Conservation (phyloP, 106 monocot genomes). For the Alisma plantagoaquatica region DNA sequence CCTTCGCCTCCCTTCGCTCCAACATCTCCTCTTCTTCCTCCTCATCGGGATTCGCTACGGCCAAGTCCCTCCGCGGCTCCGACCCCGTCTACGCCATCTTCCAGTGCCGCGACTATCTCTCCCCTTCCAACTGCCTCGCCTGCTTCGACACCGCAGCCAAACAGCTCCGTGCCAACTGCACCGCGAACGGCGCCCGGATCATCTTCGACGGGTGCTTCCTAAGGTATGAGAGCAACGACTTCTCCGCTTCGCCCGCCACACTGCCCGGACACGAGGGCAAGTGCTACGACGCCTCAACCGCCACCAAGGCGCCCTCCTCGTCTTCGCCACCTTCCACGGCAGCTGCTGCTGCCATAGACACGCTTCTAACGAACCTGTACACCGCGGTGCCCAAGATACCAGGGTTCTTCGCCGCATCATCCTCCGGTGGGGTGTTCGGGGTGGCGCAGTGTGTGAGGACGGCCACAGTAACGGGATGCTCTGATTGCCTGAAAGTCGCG, state of each 20-base stretch:
- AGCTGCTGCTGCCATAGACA: slow-evolving; percentile 6
- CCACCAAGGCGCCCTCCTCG: too few species aligned
- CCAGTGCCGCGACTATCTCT: slow-evolving; percentile 46
- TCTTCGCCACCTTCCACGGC: too few species aligned
- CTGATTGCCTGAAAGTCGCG: slow-evolving; percentile 40
- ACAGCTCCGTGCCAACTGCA: slow-evolving; percentile 20
- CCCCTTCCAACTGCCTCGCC: slow-evolving; percentile 25
- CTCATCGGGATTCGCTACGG: slow-evolving; percentile 26
- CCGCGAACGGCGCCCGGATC: slow-evolving; percentile 46
- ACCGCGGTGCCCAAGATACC: slow-evolving; percentile 16
- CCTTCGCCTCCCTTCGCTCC: slow-evolving; percentile 13
- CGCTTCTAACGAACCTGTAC: slow-evolving; percentile 21
- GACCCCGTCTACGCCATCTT: slow-evolving; percentile 32
- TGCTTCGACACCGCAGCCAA: slow-evolving; percentile 30
- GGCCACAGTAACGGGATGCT: slow-evolving; percentile 23
- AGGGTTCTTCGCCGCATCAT: slow-evolving; percentile 27
- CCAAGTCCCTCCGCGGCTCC: slow-evolving; percentile 11
- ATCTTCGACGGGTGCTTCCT: slow-evolving; percentile 51
- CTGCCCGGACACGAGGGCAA: slow-evolving; percentile 26
- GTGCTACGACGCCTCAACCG: slow-evolving; percentile 17
- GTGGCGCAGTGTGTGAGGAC: slow-evolving; percentile 49
- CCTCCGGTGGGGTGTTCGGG: slow-evolving; percentile 21
- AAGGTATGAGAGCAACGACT: slow-evolving; percentile 42
- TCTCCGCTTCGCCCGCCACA: slow-evolving; percentile 44
- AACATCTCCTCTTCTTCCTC: slow-evolving; percentile 15